These are phyloP conservation scores for Phytopythium montanum DNA, from an alignment of 352 stramenopile species.

Conservation along the genomic window DNA sequence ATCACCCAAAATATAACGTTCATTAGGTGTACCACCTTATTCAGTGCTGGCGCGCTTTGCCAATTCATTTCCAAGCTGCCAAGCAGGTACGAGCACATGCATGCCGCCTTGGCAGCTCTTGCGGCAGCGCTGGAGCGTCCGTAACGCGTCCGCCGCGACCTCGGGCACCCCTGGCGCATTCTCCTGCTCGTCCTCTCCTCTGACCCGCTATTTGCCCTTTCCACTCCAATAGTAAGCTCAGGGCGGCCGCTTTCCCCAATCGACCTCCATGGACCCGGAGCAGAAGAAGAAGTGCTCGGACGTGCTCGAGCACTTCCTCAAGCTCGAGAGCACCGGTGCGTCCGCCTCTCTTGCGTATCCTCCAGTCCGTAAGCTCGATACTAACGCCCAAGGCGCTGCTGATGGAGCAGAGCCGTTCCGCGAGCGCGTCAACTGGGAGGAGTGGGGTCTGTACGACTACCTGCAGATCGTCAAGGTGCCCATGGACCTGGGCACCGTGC, in stretches of 20 bases:
- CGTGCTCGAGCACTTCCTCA: constrained; percentile 78
- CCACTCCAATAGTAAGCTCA: background rate
- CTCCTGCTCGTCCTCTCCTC: background rate
- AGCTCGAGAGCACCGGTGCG: constrained; percentile 70
- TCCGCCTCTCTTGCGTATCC: background rate
- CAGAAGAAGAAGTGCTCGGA: constrained; percentile 81
- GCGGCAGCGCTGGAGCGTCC: background rate
- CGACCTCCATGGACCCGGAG: constrained; percentile 57
- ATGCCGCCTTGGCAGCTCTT: background rate
- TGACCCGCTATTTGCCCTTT: background rate
- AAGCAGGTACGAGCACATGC: background rate
- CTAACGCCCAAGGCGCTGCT: background rate
- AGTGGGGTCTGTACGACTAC: constrained; percentile 90
- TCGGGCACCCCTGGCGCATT: background rate
- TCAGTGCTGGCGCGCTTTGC: background rate
- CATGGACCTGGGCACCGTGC: constrained; percentile 91
- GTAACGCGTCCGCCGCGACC: fast-evolving
- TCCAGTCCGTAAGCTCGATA: too few relatives aligned
- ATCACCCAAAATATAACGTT: background rate
- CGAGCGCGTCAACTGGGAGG: constrained; percentile 88
- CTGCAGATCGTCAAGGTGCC: constrained; percentile 88
- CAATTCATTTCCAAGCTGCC: background rate
- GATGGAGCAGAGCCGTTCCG: constrained; percentile 63
- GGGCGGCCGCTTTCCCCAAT: background rate
- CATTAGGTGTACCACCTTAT: background rate